Evolutionary conservation across 129 eudicot species (phyloP), one percentile per base, ranked within the genome.

Genomic region (Helianthus tuberosus): DNA sequence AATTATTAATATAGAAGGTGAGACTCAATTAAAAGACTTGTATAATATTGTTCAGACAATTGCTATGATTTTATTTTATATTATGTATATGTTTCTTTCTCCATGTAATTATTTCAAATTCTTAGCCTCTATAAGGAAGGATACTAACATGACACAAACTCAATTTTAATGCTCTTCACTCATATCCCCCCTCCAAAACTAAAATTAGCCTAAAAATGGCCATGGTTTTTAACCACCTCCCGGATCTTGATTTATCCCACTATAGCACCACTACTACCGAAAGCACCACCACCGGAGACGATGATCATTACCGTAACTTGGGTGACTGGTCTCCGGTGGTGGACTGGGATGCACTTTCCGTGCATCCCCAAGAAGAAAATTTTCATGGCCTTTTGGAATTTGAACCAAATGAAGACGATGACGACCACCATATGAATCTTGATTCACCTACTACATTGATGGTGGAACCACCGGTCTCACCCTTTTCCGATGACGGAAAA

Each of bases 321-420:
- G 85, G 75, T 32, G 77, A 77, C 46, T 91, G 94, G 94, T 85
- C 95, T 1, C 91, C 95, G 11, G 76, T 84, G 51, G 80, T 84
- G 50, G 86, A 91, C 38, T 91, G 97, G 97, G 95, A 82, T 53
- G 75, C 83, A 14, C 82, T 91, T 53, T 80, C 91, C 1, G 68
- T 78, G 10, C 77, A 41, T 14, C 73, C 81, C 70, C 84, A 74
- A 6, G 89, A 74, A 6, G 89, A 79, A 43, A 82, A 76, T 49
- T 81, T 87, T 35, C 74, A 65, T 11, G 77, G 80, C 61, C 81
- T 88, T 1, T 60, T 88, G 1, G 86, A 84, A 17, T 75, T 75
- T 0, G 84, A 84, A 77, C 75, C 83, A 59, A 91, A 90, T 14
- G 87, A 79, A n/a, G 78, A 68, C 48, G 67, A 54, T 0, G 71